phyloP scores from a whole-genome alignment of 371 early-diverging fungal genomes.

The Mucor irregularis region DNA sequence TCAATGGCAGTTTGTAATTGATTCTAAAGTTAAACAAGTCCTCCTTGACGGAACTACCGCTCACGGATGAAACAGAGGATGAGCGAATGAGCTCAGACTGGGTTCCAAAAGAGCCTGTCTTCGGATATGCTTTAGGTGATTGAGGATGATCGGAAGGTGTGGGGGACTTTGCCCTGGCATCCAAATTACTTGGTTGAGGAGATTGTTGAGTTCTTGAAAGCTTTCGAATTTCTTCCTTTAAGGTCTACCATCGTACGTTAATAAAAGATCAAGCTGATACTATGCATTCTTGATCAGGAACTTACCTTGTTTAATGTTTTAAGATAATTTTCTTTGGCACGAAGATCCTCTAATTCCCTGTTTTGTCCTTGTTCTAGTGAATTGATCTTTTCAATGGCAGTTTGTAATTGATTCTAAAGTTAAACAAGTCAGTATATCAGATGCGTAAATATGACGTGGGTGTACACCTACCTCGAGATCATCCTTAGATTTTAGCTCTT shows the following conservation, averaged over 20 bases:
- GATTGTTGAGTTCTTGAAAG: conserved; percentile 38
- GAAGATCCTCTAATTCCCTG: conserved; percentile 56
- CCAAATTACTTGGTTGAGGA: conserved; percentile 9
- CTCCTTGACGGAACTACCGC: conserved; percentile 16
- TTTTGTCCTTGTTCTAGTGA: conserved; percentile 25
- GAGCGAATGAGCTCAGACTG: conserved; percentile 5
- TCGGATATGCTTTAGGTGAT: background rate
- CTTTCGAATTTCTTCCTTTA: conserved; percentile 70
- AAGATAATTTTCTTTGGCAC: conserved; percentile 62
- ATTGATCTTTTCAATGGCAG: conserved; percentile 13
- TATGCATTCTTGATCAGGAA: background rate
- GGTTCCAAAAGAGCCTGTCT: background rate
- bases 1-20: conserved; percentile 15
- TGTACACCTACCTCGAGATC: conserved; percentile 10
- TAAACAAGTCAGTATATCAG: background rate
- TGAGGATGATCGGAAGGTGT: conserved; percentile 11
- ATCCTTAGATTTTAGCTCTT: conserved; percentile 18
- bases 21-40: background rate
- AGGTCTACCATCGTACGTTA: conserved; percentile 34
- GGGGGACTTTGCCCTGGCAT: conserved; percentile 12
- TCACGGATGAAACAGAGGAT: conserved; percentile 20
- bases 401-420: conserved; percentile 14
- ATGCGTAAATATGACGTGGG: no score
- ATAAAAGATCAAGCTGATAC: background rate
- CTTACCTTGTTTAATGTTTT: conserved; percentile 66